Percentiles rank a stretch among this genome's conserved stretches.
phyloP scores from a whole-genome alignment of 2,329 filamentous ascomycete genomes.

The Paecilomyces sp. region DNA sequence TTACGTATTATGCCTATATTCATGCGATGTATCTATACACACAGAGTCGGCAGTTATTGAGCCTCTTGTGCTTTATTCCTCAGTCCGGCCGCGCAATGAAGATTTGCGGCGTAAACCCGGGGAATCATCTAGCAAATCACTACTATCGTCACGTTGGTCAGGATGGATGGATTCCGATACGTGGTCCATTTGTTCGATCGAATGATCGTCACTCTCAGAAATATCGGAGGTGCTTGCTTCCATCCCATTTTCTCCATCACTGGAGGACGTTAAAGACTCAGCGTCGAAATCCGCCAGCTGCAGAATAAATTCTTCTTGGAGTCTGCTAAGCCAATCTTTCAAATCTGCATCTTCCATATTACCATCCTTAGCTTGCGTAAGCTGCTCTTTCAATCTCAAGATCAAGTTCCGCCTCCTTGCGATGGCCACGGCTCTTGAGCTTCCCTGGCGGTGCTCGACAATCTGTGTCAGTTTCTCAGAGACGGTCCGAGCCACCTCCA shows the following conservation, averaged over 20 bases:
- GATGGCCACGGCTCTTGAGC: conserved; percentile 51
- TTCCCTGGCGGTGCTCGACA: conserved; percentile 51
- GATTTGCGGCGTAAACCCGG: no score
- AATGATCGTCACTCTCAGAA: not conserved
- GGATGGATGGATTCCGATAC: no score
- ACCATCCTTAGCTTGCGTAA: conserved; percentile 61
- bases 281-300: conserved; percentile 62
- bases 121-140: no score
- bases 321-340: conserved; percentile 53
- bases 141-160: no score
- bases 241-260: conserved; percentile 3
- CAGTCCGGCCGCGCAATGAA: no score
- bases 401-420: conserved; percentile 65
- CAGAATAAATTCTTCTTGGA: conserved; percentile 68
- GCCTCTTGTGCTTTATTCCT: no score
- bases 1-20: no score
- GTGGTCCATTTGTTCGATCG: no score
- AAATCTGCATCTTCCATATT: conserved; percentile 59
- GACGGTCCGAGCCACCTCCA: conserved; percentile 62
- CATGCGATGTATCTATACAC: no score
- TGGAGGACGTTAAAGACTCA: conserved; percentile 13
- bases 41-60: no score
- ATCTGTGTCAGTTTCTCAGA: conserved; percentile 55
- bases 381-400: conserved; percentile 63
- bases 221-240: not conserved